phyloP scores from a whole-genome alignment of 495 filamentous ascomycete species.

The Penicillium pancosmium region DNA sequence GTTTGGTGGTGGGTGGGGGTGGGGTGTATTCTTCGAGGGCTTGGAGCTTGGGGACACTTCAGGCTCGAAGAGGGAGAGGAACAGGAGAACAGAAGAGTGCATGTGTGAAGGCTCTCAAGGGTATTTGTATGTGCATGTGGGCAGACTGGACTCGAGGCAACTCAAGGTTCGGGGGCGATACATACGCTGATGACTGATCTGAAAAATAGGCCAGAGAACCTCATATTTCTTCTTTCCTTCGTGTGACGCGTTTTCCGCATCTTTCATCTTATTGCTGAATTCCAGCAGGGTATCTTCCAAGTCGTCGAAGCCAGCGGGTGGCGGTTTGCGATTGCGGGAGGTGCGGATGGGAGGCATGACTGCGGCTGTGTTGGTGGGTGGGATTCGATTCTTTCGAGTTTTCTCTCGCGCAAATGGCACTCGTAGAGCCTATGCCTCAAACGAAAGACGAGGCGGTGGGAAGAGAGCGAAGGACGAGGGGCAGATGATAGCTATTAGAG shows the following conservation, averaged over 20 bases:
- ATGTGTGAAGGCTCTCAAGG: too few relatives aligned
- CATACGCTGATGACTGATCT: slow-evolving; percentile 92
- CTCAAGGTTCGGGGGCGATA: slow-evolving; percentile 2
- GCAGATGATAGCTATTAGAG: slow-evolving; percentile 5
- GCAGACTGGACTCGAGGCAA: too few relatives aligned
- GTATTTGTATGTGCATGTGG: too few relatives aligned
- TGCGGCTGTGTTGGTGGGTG: slow-evolving; percentile 12
- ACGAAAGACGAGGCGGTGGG: too few relatives aligned
- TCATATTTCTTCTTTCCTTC: slow-evolving; percentile 84
- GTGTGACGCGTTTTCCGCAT: slow-evolving; percentile 81
- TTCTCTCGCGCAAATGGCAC: too few relatives aligned
- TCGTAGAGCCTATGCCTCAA: too few relatives aligned
- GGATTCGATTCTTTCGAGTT: too few relatives aligned
- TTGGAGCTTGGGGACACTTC: too few relatives aligned
- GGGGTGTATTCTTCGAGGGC: not conserved
- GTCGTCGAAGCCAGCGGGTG: slow-evolving; percentile 93
- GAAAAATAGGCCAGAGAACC: slow-evolving; percentile 94
- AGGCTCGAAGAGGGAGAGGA: too few relatives aligned
- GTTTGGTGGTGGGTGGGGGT: too few relatives aligned
- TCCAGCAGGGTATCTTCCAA: slow-evolving; percentile 95
- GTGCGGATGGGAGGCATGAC: slow-evolving; percentile 84
- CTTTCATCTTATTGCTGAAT: slow-evolving; percentile 98
- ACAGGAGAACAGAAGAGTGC: too few relatives aligned
- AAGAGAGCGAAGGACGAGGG: slow-evolving; percentile 6
- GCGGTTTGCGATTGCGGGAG: slow-evolving; percentile 80